These are phyloP conservation scores for Pseudonectria buxi DNA, from an alignment of 2,329 filamentous ascomycete species.

Conservation along the genomic window DNA sequence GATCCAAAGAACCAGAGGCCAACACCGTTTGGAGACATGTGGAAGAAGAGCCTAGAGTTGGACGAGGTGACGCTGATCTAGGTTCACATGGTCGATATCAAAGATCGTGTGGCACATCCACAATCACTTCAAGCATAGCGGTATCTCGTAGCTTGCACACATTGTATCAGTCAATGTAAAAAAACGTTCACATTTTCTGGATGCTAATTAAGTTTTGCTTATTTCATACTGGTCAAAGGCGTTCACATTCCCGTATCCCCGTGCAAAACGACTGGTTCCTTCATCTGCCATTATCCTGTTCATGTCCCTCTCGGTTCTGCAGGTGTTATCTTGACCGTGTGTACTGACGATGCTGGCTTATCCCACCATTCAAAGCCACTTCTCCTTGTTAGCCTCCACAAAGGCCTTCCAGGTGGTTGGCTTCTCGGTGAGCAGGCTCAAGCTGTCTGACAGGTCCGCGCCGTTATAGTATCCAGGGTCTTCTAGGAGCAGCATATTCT, in stretches of 20 bases:
- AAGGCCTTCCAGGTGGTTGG: constrained; percentile 33
- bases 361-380: constrained; percentile 14
- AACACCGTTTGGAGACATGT: constrained; percentile 2
- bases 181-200: too few relatives aligned
- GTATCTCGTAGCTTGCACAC: too few relatives aligned
- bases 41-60: constrained; percentile 1
- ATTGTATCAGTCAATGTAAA: too few relatives aligned
- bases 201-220: too few relatives aligned
- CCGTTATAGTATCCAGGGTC: constrained; percentile 36
- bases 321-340: too few relatives aligned
- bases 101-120: neutral
- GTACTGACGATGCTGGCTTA: too few relatives aligned
- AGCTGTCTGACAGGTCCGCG: constrained; percentile 26
- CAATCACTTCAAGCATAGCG: too few relatives aligned
- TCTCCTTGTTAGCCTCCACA: constrained; percentile 24
- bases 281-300: too few relatives aligned
- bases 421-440: constrained; percentile 28
- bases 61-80: neutral
- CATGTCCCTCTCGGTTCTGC: neutral
- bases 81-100: neutral
- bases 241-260: too few relatives aligned
- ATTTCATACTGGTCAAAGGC: neutral
- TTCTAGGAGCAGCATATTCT: constrained; percentile 37
- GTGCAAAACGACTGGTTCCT: too few relatives aligned
- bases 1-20: constrained; percentile 1